A percentile compares a stretch with the other conserved stretches of the same genome.
Evolutionary conservation across 2,329 filamentous ascomycete species (phyloP).

Genomic region (Rhynchosporium agropyri): DNA sequence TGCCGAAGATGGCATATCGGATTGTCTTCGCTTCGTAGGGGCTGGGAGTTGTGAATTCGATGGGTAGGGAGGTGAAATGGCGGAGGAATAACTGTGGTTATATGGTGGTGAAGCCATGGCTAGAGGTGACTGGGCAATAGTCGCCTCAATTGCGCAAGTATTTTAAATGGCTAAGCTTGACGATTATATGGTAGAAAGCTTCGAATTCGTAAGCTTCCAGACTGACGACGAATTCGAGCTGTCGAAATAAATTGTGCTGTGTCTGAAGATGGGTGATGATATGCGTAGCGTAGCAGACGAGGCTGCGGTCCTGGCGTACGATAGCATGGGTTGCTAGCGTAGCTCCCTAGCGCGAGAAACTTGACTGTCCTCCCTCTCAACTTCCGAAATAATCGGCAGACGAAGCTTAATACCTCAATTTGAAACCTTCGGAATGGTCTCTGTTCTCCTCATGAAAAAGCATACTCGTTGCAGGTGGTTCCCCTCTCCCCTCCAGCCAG

Average conservation of each 20-base stretch:
- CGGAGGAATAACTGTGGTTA: constrained; percentile 32
- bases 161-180: not conserved
- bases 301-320: not conserved
- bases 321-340: not conserved
- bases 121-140: not conserved
- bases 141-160: not conserved
- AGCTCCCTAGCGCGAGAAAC: too few species aligned
- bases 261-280: not conserved
- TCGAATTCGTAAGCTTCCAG: not conserved
- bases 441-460: too few species aligned
- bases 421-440: too few species aligned
- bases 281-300: not conserved
- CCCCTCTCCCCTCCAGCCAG: too few species aligned
- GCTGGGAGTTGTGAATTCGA: constrained; percentile 54
- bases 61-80: constrained; percentile 57
- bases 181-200: not conserved
- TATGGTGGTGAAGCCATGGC: constrained; percentile 41
- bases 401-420: too few species aligned
- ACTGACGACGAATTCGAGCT: not conserved
- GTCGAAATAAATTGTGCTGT: not conserved
- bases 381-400: too few species aligned
- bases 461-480: too few species aligned
- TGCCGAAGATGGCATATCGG: constrained; percentile 53
- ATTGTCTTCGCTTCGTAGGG: constrained; percentile 66
- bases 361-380: too few species aligned